These are phyloP conservation scores for Thymus mandschuricus DNA, from an alignment of 257 asterid species.

Conservation along the genomic window DNA sequence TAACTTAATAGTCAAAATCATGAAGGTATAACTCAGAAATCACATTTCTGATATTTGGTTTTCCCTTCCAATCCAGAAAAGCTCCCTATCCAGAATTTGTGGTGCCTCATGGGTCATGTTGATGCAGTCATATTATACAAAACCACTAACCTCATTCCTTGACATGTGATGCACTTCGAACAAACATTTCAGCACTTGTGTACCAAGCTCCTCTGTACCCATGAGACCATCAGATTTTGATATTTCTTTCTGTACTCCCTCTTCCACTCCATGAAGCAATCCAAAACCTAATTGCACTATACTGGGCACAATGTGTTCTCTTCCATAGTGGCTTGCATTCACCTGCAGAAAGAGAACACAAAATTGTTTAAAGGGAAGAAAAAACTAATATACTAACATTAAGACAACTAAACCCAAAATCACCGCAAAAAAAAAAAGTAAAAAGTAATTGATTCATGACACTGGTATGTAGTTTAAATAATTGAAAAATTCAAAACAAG, in stretches of 20 bases:
- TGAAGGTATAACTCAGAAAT: not conserved
- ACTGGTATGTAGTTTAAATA: not conserved
- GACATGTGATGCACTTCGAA: conserved; percentile 89
- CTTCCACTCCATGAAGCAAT: conserved; percentile 78
- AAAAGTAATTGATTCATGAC: conserved; percentile 3
- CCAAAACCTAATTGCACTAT: conserved; percentile 79
- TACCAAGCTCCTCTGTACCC: conserved; percentile 69
- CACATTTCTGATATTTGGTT: not conserved
- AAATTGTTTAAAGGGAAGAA: not conserved
- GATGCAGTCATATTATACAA: conserved; percentile 8
- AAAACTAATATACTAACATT: not conserved
- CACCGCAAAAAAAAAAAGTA: not conserved
- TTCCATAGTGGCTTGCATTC: conserved; percentile 72
- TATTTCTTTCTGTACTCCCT: conserved; percentile 50
- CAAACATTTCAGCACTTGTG: conserved; percentile 75
- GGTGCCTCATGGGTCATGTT: not conserved
- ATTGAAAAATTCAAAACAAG: not conserved
- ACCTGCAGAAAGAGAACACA: conserved; percentile 48
- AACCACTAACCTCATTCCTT: conserved; percentile 73
- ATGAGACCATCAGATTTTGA: conserved; percentile 60
- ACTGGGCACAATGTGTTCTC: conserved; percentile 85
- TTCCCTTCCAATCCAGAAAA: not conserved
- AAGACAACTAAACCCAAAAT: not conserved
- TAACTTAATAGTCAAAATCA: not conserved
- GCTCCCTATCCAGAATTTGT: conserved; percentile 13